Percentiles rank a stretch among this genome's conserved stretches.
Conservation (phyloP, 73 alveolate species). For the Paramecium caudatum region DNA sequence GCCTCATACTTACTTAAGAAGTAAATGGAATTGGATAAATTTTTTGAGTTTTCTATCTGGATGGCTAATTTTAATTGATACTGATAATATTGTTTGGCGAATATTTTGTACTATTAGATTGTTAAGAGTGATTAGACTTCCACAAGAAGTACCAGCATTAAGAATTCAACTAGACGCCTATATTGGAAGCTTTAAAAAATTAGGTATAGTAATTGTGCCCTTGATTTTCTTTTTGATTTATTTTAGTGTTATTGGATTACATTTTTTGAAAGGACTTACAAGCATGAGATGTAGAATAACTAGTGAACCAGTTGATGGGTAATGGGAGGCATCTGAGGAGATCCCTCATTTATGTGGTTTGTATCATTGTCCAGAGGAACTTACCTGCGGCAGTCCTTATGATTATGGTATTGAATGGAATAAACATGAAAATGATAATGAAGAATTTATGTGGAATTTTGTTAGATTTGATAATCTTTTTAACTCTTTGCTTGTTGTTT, state of each 20-base stretch:
- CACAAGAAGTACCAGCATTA: slow-evolving; percentile 38
- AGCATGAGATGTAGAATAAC: slow-evolving; percentile 72
- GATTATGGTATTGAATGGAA: slow-evolving; percentile 67
- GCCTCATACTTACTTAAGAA: not conserved
- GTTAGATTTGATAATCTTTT: slow-evolving; percentile 60
- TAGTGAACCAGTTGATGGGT: slow-evolving; percentile 56
- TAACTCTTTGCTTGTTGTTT: slow-evolving; percentile 56
- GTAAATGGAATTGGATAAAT: slow-evolving; percentile 34
- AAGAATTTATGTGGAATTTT: slow-evolving; percentile 52
- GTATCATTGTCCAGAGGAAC: slow-evolving; percentile 15
- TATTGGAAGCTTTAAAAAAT: slow-evolving; percentile 39
- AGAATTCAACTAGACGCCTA: slow-evolving; percentile 47
- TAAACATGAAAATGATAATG: slow-evolving; percentile 45
- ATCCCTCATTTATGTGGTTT: slow-evolving; percentile 41
- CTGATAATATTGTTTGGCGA: not conserved
- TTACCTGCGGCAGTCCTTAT: slow-evolving; percentile 68
- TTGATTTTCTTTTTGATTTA: slow-evolving; percentile 62
- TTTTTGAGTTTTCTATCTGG: not conserved
- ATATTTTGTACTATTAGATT: not conserved
- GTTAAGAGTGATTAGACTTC: slow-evolving; percentile 45
- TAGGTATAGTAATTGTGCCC: slow-evolving; percentile 51
- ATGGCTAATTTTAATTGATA: not conserved
- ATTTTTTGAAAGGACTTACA: slow-evolving; percentile 61
- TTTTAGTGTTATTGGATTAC: slow-evolving; percentile 72
- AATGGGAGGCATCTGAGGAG: slow-evolving; percentile 52